phyloP scores from a whole-genome alignment of 208 protist genomes.

The Crithidia thermophila region DNA sequence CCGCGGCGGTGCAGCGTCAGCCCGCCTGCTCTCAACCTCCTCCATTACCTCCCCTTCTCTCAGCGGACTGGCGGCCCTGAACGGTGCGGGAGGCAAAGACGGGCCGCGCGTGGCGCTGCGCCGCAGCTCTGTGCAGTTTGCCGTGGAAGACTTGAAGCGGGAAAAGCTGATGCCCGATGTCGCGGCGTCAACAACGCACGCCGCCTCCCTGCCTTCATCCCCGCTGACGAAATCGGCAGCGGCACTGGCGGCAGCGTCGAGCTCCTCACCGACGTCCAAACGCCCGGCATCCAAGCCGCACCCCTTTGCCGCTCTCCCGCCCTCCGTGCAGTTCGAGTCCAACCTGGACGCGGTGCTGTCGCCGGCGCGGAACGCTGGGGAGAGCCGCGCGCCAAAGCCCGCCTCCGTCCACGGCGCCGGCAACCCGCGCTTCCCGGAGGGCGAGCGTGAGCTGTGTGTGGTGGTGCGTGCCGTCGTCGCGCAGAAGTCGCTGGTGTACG shows the following conservation, averaged over 20 bases:
- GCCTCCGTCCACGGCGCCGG: slow-evolving; percentile 25
- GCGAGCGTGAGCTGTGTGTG: slow-evolving; percentile 61
- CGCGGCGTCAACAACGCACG: neutral
- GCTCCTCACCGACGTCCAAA: too few relatives aligned
- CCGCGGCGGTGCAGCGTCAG: neutral
- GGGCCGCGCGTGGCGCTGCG: slow-evolving; percentile 2
- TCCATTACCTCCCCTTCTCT: neutral
- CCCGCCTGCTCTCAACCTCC: neutral
- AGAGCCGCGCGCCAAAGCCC: slow-evolving; percentile 8
- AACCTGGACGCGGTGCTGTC: neutral
- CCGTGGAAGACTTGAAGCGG: slow-evolving; percentile 23
- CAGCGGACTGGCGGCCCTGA: neutral
- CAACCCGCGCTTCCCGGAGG: slow-evolving; percentile 21
- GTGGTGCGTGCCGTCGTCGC: slow-evolving; percentile 78
- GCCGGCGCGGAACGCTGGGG: neutral
- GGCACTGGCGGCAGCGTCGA: too few relatives aligned
- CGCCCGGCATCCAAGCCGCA: neutral
- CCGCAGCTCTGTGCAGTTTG: slow-evolving; percentile 32
- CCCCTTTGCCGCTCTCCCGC: neutral
- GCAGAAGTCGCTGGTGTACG: slow-evolving; percentile 68
- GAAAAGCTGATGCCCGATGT: neutral
- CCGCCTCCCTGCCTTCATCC: neutral
- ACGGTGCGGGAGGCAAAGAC: neutral
- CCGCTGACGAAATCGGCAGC: too few relatives aligned
- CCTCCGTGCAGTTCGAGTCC: neutral